A percentile compares a stretch with the other conserved stretches of the same genome.
These are phyloP conservation scores for Fabrea salina DNA, from an alignment of 169 alveolate species.

Conservation along the genomic window DNA sequence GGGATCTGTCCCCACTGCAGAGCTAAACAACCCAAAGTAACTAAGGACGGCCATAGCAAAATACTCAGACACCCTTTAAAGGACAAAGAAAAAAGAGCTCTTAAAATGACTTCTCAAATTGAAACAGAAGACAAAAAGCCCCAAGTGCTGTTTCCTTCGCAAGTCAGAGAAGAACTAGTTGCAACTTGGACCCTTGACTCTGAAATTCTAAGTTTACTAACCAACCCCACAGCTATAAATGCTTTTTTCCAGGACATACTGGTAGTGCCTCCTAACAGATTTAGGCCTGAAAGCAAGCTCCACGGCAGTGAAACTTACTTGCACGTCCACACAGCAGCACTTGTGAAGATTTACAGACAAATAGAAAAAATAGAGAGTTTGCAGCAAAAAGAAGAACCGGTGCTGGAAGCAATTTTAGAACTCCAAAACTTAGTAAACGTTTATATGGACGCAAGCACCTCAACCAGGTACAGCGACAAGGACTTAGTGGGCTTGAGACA, in stretches of 20 bases:
- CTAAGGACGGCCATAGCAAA: conserved; percentile 64
- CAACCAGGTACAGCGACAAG: conserved; percentile 37
- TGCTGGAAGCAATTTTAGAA: conserved; percentile 42
- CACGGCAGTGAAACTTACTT: conserved; percentile 58
- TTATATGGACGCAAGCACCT: conserved; percentile 54
- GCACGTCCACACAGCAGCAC: conserved; percentile 65
- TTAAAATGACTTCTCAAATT: conserved; percentile 37
- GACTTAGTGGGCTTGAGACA: conserved; percentile 88
- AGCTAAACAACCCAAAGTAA: conserved; percentile 42
- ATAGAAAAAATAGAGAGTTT: conserved; percentile 40
- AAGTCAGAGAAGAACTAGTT: conserved; percentile 36
- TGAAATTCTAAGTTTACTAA: not conserved
- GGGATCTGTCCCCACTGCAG: conserved; percentile 73
- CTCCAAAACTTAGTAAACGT: conserved; percentile 45
- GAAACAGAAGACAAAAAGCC: conserved; percentile 37
- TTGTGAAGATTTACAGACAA: conserved; percentile 50
- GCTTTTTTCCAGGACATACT: conserved; percentile 70
- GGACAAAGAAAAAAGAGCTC: not conserved
- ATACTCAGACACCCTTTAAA: conserved; percentile 6
- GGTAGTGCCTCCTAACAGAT: conserved; percentile 84
- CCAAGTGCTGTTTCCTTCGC: conserved; percentile 38
- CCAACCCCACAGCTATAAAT: conserved; percentile 21
- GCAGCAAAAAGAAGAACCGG: conserved; percentile 52
- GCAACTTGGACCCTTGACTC: conserved; percentile 13
- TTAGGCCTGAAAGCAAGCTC: conserved; percentile 81